Evolutionary conservation across 2,329 filamentous ascomycete species (phyloP).

Genomic region (Daldinia sp.): DNA sequence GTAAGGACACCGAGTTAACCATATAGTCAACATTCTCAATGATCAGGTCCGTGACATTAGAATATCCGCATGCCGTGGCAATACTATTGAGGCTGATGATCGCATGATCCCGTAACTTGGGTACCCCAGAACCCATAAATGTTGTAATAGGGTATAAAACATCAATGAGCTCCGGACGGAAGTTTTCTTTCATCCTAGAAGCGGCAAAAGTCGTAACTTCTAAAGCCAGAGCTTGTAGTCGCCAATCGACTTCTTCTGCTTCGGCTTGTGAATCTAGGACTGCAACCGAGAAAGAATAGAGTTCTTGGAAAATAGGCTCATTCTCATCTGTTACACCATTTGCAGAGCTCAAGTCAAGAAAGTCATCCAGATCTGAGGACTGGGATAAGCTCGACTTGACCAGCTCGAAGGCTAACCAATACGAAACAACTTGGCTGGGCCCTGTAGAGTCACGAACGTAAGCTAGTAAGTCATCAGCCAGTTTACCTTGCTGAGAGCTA

Average conservation of each 20-base stretch:
- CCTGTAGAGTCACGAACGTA: conserved; percentile 69
- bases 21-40: conserved; percentile 96
- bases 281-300: conserved; percentile 77
- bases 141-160: conserved; percentile 91
- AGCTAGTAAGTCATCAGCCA: conserved; percentile 75
- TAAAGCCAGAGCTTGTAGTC: conserved; percentile 80
- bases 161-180: conserved; percentile 89
- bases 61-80: conserved; percentile 80
- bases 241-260: conserved; percentile 71
- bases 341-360: conserved; percentile 69
- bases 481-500: conserved; percentile 68
- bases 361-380: conserved; percentile 70
- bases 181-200: conserved; percentile 72
- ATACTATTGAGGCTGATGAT: conserved; percentile 85
- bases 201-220: conserved; percentile 85
- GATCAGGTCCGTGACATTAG: conserved; percentile 79
- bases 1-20: conserved; percentile 89
- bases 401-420: conserved; percentile 84
- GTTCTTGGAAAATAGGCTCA: conserved; percentile 67
- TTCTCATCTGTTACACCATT: conserved; percentile 56
- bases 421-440: conserved; percentile 73
- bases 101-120: conserved; percentile 80
- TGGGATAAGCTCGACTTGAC: conserved; percentile 68
- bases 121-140: conserved; percentile 79
- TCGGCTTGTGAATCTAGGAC: conserved; percentile 69